Evolutionary conservation across 2,329 filamentous ascomycete genomes (phyloP), one percentile per base, ranked within the genome.

Genomic region (Penicillium italicum): DNA sequence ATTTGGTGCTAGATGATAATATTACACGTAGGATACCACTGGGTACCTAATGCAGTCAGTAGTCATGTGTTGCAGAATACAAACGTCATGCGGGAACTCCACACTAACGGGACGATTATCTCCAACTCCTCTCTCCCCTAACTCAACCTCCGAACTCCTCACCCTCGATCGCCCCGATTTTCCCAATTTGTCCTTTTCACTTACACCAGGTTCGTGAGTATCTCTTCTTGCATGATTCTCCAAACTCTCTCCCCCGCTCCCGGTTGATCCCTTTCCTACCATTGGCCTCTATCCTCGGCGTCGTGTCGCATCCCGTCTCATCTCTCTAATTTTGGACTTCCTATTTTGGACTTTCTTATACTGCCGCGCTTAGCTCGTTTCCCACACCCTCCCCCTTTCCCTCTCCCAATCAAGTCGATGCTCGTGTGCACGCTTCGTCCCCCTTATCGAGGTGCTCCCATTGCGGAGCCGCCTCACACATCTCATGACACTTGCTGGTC

Each of bases 341-440:
- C 48, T 55, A 48, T 58, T 50, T 53, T 33, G 37, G 30, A 53
- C 42, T 50, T 46, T 55, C 46, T 55, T 55, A 41, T 52, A 53
- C 52, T 60, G 49, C 63, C 63, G 61, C 63, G 63, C 61, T 65
- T 65, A 65, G 55, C 62, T 55, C 48, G 31, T 24, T 43, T 50
- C 20, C 44, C 36, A 61, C 26, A 16, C 42, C 16, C 42, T 34
- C 12, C 24, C 48, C 31, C 38, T 41, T 31, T 31, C 24, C 31
- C 16, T 30, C 43, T 50, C 50, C 57, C 59, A 66, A 66, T 65
- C 59, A 66, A 16, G 34, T 18, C 1, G 9, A 5, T 24, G 38
- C 24, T 45, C 46, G 37, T 53, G 30, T 30, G 47, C 62, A 64
- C 58, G 56, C 56, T 62, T 36, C 38, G 34, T 43, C 26, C 36